Evolutionary conservation across 176 grass and related monocot genomes (phyloP), one percentile per base, ranked within the genome.

Genomic region (Avena eriantha): DNA sequence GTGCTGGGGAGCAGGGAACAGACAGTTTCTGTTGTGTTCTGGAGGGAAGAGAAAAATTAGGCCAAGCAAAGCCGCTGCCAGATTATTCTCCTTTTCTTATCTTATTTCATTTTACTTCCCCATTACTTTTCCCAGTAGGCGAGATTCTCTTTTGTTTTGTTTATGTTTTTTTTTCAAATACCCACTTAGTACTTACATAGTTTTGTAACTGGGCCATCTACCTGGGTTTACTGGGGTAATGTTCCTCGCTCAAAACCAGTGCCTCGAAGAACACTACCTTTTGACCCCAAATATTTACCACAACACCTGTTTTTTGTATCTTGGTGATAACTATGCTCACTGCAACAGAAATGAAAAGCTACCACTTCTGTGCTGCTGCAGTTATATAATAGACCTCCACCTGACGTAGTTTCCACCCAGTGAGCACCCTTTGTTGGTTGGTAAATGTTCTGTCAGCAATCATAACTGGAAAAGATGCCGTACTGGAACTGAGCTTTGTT

Each of bases 31-130:
- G 61, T 65, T 65, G 24, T 31, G 61, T 65, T 65, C 24, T 33
- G 63, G 63, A 64, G 60, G 63, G 13, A 66, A 33, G 63, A 33
- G 63, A 15, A 53, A 31, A 66, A 33, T 66, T 66, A 12, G 13
- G 24, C 63, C 63, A 66, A 66, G 26, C 63, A 66, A 33, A 47
- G 2, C 63, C 26, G 63, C 63, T 33, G 26, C 63, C 24, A 66
- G 63, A 66, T 66, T 66, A 66, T 66, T 66, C 63, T 66, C 63
- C 12, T 66, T 66, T 66, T 72, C 39, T 71, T 72, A n/a, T 45
- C 19, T 72, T 72, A 46, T 72, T 72, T 68, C 31, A 68, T 68
- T 66, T 72, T 45, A 72, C 19, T 45, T 22, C 36, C 63, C 26
- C 69, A 46, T 45, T 22, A 72, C 10, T 70, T 43, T 46, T 72